Conservation (phyloP, 352 stramenopile species). For the Elongisporangium senticosum region DNA sequence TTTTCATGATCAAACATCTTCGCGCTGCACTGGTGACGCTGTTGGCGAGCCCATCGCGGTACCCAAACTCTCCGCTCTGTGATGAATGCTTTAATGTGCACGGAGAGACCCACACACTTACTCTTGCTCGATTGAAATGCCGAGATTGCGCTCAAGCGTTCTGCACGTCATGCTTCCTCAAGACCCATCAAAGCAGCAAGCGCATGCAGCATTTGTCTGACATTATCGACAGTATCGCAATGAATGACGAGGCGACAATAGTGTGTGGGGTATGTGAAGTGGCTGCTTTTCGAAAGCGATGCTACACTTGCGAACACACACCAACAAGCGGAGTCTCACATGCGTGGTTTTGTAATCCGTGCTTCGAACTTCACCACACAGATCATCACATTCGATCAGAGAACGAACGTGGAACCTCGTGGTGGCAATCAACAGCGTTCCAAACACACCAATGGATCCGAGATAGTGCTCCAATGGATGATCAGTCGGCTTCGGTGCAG, state of each 20-base stretch:
- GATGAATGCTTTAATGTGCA: slow-evolving; percentile 17
- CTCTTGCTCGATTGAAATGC: slow-evolving; percentile 22
- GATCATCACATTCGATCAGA: not conserved
- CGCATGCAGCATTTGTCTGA: slow-evolving; percentile 27
- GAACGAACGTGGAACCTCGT: slow-evolving; percentile 2
- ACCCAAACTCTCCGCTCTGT: slow-evolving; percentile 30
- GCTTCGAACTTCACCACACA: slow-evolving; percentile 22
- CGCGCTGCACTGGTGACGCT: slow-evolving; percentile 9
- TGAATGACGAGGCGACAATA: slow-evolving; percentile 8
- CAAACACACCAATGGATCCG: slow-evolving; percentile 16
- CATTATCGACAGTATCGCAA: slow-evolving; percentile 18
- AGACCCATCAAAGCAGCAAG: slow-evolving; percentile 23
- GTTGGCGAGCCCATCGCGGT: slow-evolving; percentile 12
- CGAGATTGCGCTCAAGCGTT: slow-evolving; percentile 22
- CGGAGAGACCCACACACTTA: not conserved
- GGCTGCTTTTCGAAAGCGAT: slow-evolving; percentile 6
- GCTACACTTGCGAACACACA: slow-evolving; percentile 11
- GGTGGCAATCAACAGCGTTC: slow-evolving; percentile 23
- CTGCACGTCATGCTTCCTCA: slow-evolving; percentile 19
- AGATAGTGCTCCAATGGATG: not conserved
- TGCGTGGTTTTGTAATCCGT: slow-evolving; percentile 11
- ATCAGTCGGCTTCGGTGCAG: not conserved
- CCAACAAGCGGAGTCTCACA: not conserved
- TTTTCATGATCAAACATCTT: slow-evolving; percentile 8
- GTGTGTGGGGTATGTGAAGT: slow-evolving; percentile 28